Base-by-base conservation (phyloP, 768 basidiomycete genomes). In the Russula compacta region DNA sequence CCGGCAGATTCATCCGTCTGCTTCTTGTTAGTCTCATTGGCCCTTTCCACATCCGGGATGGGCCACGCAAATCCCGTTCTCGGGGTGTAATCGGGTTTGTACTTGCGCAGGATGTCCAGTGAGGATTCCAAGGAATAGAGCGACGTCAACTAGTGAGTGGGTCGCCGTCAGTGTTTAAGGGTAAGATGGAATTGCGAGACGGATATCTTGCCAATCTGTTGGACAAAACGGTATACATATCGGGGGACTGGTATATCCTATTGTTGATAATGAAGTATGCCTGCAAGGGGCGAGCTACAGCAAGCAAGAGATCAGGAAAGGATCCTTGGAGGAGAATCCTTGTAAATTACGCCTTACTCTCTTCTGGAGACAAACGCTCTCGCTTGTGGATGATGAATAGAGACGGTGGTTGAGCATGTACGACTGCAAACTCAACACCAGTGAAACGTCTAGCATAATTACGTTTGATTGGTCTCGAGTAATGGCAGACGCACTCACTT, bases 321-420 rank as follows among this genome's bases (percentile, higher is more conserved):
- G 67, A 21, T 53, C 54, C 6, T 53, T 46, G 47, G 6, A 36
- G n/a, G 29, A 21, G 14, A 19, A 46, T 8, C 29, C 50, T 17
- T 33, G 38, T 3, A 15, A 21, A 46, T 69, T 24, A 17, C 0
- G 11, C 10, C 81, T 63, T 53, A 91, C 92, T 87, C 81, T 92
- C 84, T 24, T 89, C 85, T 2, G 89, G 89, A 6, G 89, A 91
- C 54, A 89, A 65, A 39, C 93, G 80, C 63, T 93, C 87, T 62
- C 90, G 82, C 72, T 94, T 95, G 71, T 95, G 92, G 44, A 95
- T 88, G 65, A 95, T 80, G 72, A 94, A 95, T 59, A 93, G 77
- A 36, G 84, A 79, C 1, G 93, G 93, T 9, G 91, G 85, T 56
- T 85, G 77, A 2, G 88, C 80, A 68, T 92, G 87, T 3, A 87